phyloP scores from a whole-genome alignment of 352 stramenopile species.

The Globisporangium abappressorium region DNA sequence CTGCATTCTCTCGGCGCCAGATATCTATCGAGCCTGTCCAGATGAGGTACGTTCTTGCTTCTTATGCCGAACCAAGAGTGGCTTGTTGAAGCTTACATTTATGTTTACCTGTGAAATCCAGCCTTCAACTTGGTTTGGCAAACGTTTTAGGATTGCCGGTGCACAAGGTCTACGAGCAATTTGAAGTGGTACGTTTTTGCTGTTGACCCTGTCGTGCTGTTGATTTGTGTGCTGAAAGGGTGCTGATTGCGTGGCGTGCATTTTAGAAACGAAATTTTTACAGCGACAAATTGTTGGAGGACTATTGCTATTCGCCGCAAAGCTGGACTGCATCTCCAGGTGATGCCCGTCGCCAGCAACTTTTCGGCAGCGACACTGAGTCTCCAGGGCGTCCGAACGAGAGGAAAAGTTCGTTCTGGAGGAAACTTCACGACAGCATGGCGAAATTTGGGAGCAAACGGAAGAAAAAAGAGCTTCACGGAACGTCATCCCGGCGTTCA shows the following conservation, averaged over 20 bases:
- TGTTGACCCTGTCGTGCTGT: neutral
- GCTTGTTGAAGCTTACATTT: neutral
- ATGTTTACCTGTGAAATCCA: conserved; percentile 13
- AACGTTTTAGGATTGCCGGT: conserved; percentile 68
- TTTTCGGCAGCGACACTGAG: conserved; percentile 64
- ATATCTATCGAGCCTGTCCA: conserved; percentile 74
- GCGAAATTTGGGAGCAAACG: conserved; percentile 58
- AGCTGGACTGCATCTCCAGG: conserved; percentile 82
- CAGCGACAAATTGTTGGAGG: conserved; percentile 78
- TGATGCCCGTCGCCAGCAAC: conserved; percentile 58
- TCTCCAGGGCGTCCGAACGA: conserved; percentile 38
- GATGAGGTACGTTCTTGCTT: conserved; percentile 54
- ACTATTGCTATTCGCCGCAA: conserved; percentile 81
- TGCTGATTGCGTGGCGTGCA: neutral
- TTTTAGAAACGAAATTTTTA: conserved; percentile 73
- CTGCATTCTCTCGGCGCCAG: conserved; percentile 48
- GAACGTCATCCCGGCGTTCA: conserved; percentile 2
- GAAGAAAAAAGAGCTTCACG: conserved; percentile 36
- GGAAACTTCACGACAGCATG: conserved; percentile 70
- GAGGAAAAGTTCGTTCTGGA: conserved; percentile 60
- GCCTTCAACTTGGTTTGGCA: conserved; percentile 72
- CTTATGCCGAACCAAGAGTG: neutral
- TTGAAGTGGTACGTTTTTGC: conserved; percentile 54
- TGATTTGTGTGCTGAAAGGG: neutral
- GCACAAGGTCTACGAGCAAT: conserved; percentile 68